A percentile compares a stretch with the other conserved stretches of the same genome.
These are phyloP conservation scores for Puccinia hordei DNA, from an alignment of 1,284 basidiomycete genomes.

Conservation along the genomic window DNA sequence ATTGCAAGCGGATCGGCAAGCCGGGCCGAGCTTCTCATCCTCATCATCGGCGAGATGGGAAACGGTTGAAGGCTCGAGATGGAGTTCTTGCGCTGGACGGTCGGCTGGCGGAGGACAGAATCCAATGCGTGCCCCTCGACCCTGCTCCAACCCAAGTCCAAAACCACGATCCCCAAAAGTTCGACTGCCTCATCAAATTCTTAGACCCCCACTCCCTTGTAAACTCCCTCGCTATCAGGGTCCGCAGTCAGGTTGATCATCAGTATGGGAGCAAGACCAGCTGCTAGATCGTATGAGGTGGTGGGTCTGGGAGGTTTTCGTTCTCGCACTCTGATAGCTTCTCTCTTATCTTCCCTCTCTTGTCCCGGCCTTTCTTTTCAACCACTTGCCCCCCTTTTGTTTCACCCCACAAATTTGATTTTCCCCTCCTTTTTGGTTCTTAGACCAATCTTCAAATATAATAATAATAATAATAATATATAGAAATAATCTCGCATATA, in stretches of 20 bases:
- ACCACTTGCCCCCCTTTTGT: too few relatives aligned
- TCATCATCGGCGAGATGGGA: conserved; percentile 5
- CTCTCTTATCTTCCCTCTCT: not conserved
- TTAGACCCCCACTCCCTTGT: not conserved
- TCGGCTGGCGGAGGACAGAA: not conserved
- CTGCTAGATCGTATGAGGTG: not conserved
- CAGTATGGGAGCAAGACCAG: not conserved
- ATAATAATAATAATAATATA: too few relatives aligned
- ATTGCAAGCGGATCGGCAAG: too few relatives aligned
- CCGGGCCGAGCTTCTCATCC: not conserved
- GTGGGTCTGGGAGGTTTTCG: not conserved
- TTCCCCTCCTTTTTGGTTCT: too few relatives aligned
- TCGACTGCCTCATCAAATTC: not conserved
- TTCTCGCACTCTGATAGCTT: not conserved
- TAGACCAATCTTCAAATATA: too few relatives aligned
- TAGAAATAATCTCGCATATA: too few relatives aligned
- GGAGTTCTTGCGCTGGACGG: not conserved
- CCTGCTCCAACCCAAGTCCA: not conserved
- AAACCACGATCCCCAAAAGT: not conserved
- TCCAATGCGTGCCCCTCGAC: not conserved
- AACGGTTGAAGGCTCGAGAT: not conserved
- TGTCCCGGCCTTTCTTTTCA: too few relatives aligned
- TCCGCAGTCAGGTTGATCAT: not conserved
- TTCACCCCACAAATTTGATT: too few relatives aligned
- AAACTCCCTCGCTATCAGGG: conserved; percentile 6